Conservation (phyloP, 345 rosid species). For the Eucalyptus erythrocorys region DNA sequence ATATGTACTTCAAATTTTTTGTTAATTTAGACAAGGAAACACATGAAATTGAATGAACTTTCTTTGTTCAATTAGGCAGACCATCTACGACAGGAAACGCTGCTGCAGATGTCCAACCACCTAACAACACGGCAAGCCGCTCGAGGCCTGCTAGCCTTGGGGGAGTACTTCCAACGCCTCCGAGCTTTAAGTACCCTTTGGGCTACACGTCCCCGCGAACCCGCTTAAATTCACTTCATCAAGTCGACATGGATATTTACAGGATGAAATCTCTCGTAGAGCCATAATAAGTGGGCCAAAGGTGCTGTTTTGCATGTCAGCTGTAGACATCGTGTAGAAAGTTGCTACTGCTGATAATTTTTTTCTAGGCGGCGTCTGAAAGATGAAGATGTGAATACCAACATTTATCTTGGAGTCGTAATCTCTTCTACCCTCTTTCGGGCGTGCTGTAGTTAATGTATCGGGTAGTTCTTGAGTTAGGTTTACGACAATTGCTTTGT, state of each 20-base stretch:
- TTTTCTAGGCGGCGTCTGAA: constrained; percentile 13
- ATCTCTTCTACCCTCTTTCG: not conserved
- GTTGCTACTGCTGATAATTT: constrained; percentile 26
- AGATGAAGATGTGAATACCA: constrained; percentile 11
- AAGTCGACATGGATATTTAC: not conserved
- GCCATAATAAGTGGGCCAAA: not conserved
- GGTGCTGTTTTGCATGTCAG: constrained; percentile 1
- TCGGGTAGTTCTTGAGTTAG: not conserved
- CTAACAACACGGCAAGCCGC: constrained; percentile 77
- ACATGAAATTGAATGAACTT: not conserved
- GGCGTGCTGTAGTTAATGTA: not conserved
- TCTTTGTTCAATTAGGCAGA: constrained; percentile 49
- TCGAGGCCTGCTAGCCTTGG: constrained; percentile 67
- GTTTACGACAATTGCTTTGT: not conserved
- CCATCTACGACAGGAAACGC: constrained; percentile 70
- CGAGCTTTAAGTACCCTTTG: constrained; percentile 59
- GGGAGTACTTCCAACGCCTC: constrained; percentile 76
- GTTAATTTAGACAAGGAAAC: not conserved
- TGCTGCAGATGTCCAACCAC: constrained; percentile 71
- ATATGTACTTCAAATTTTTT: not conserved
- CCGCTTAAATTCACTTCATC: constrained; percentile 14
- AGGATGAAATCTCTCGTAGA: not conserved
- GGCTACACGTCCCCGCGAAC: constrained; percentile 46
- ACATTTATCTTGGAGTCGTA: not conserved
- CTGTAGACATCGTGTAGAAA: constrained; percentile 1